Conservation (phyloP, 345 rosid species). For the Populus simonii region DNA sequence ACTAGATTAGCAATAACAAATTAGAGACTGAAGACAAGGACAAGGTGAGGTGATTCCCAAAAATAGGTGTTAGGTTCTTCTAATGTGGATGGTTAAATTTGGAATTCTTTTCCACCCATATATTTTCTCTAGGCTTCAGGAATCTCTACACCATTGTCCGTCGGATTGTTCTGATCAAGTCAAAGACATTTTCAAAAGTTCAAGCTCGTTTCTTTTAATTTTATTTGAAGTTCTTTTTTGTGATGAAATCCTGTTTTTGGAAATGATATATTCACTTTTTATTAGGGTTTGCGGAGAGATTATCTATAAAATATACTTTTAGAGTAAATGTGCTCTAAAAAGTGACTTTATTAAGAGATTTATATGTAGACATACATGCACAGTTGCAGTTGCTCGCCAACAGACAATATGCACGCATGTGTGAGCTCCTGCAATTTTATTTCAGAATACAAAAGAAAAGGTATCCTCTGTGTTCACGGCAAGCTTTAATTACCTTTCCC, state of each 20-base stretch:
- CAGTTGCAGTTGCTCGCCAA: background rate
- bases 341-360: background rate
- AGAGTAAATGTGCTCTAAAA: background rate
- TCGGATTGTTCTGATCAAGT: no score
- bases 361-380: background rate
- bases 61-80: no score
- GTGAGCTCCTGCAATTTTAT: conserved; percentile 21
- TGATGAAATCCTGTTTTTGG: background rate
- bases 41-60: no score
- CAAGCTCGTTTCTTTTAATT: background rate
- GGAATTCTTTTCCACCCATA: no score
- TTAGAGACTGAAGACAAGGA: no score
- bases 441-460: conserved; percentile 1
- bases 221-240: background rate
- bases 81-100: no score
- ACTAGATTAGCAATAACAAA: no score
- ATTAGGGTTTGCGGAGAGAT: background rate
- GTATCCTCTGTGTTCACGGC: conserved; percentile 27
- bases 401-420: background rate
- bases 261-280: background rate
- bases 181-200: no score
- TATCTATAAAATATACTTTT: no score
- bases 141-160: no score
- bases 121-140: no score
- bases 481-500: background rate